Evolutionary conservation across 169 alveolate species (phyloP), one percentile per base, ranked within the genome.

Genomic region (Blepharisma undulans): DNA sequence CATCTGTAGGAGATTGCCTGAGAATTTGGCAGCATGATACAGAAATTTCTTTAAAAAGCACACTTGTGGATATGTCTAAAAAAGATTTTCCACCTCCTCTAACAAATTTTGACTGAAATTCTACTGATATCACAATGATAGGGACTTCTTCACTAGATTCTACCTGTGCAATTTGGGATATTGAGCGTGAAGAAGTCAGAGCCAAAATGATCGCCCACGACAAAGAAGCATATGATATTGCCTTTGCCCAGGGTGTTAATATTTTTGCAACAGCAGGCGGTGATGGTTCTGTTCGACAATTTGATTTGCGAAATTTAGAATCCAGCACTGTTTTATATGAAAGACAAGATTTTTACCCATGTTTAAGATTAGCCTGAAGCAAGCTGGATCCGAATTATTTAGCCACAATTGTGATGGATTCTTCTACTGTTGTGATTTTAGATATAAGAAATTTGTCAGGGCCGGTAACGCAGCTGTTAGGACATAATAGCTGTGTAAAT

Each of bases 81-180:
- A 93, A 95, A 88, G 96, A 95, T 85, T 97, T 92, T 90, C 92
- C 95, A 84, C 97, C 98, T 2, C 98, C 98, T 8, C 88, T 97
- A 80, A 97, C 99, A 2, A 95, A 97, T 12, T 96, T 97, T 87
- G 99, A 97, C 92, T 97, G 99, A 98, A 96, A 96, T 77, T 78
- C 87, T 10, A 93, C 92, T 84, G 92, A 94, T 48, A 93, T 90
- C 59, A 92, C 93, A 30, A 89, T 94, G 29, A 92, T 96, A 14
- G 98, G 98, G 10, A 95, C 97, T 12, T 95, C 97, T 5, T 92
- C 97, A 29, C 90, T 98, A 12, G 98, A 98, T 91, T 97, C 98
- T 0, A 98, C 99, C n/a, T 97, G 98, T 91, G 96, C 99, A 4
- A 97, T 98, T 22, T 98, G 99, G 99, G 98, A 98, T 80, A 93